Percentiles rank a stretch among this genome's conserved stretches.
Conservation (phyloP, 2,329 filamentous ascomycete genomes). For the Raffaelea ambrosiae region DNA sequence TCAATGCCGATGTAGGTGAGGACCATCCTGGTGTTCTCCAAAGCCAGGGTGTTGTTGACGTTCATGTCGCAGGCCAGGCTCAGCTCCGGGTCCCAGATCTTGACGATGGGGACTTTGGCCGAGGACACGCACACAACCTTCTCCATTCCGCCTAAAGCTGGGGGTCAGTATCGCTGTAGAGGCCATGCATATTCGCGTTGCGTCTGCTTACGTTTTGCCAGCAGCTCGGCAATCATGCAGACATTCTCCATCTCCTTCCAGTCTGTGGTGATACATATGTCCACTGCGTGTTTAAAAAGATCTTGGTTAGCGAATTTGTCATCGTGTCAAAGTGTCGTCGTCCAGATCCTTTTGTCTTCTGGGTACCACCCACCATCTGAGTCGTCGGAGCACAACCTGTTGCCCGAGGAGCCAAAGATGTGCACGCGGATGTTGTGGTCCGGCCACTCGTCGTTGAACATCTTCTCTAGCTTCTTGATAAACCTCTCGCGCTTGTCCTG, state of each 20-base stretch:
- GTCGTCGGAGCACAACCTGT: conserved; percentile 86
- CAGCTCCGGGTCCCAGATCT: conserved; percentile 94
- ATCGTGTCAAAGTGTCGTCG: too few species aligned
- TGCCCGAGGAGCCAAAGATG: conserved; percentile 97
- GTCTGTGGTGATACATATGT: conserved; percentile 92
- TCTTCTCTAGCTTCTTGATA: conserved; percentile 76
- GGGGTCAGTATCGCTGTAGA: conserved; percentile 6
- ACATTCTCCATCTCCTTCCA: conserved; percentile 84
- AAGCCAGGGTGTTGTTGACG: conserved; percentile 89
- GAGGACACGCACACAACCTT: conserved; percentile 90
- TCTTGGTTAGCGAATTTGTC: neutral
- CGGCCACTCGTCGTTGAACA: conserved; percentile 88
- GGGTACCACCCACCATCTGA: conserved; percentile 90
- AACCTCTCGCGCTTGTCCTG: conserved; percentile 67
- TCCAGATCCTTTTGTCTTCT: too few species aligned
- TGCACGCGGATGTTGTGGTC: conserved; percentile 83
- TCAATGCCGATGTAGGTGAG: conserved; percentile 94
- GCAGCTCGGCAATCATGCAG: conserved; percentile 78
- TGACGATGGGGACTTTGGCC: conserved; percentile 96
- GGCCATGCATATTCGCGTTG: too few species aligned
- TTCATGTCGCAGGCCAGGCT: conserved; percentile 93
- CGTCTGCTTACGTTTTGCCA: conserved; percentile 67
- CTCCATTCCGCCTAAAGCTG: conserved; percentile 74
- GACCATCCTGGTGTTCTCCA: conserved; percentile 97
- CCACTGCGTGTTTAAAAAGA: conserved; percentile 59